These are phyloP conservation scores for Trichoderma arundinaceum DNA, from an alignment of 2,329 filamentous ascomycete species.

Conservation along the genomic window DNA sequence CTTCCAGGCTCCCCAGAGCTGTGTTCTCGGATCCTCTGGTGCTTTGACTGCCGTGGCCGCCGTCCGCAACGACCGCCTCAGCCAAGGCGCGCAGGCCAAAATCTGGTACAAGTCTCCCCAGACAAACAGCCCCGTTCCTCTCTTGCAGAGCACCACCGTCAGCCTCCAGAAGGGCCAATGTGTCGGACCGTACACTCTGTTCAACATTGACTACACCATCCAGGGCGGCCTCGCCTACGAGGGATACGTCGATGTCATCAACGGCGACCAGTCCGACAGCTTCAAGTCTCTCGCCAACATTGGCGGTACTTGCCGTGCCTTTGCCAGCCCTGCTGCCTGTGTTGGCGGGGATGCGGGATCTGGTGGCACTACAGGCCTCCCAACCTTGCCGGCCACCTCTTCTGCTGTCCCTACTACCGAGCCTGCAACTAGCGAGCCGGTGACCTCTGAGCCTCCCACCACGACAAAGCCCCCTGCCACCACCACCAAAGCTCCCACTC, in stretches of 20 bases:
- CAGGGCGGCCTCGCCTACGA: slow-evolving; percentile 53
- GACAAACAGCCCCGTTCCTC: slow-evolving; percentile 51
- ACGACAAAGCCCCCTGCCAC: slow-evolving; percentile 26
- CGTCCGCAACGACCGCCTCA: slow-evolving; percentile 55
- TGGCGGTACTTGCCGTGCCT: slow-evolving; percentile 51
- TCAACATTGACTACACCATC: slow-evolving; percentile 50
- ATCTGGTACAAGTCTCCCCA: slow-evolving; percentile 53
- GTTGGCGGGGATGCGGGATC: slow-evolving; percentile 34
- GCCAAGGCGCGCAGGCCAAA: slow-evolving; percentile 49
- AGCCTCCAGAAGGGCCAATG: slow-evolving; percentile 52
- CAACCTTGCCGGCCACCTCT: slow-evolving; percentile 32
- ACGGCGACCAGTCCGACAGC: slow-evolving; percentile 50
- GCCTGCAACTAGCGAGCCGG: slow-evolving; percentile 1
- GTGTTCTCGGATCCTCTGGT: slow-evolving; percentile 52
- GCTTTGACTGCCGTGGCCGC: slow-evolving; percentile 54
- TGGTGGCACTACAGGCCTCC: slow-evolving; percentile 32
- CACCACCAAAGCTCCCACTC: slow-evolving; percentile 36
- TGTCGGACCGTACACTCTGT: slow-evolving; percentile 56
- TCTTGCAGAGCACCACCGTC: slow-evolving; percentile 47
- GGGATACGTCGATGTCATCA: slow-evolving; percentile 53
- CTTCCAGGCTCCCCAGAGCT: slow-evolving; percentile 63
- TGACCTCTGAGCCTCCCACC: slow-evolving; percentile 24
- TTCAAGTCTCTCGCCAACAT: slow-evolving; percentile 57
- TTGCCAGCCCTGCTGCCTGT: slow-evolving; percentile 46
- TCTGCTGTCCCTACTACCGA: slow-evolving; percentile 15